A percentile compares a stretch with the other conserved stretches of the same genome.
Conservation (phyloP, 768 basidiomycete species). For the Suillus luteus region DNA sequence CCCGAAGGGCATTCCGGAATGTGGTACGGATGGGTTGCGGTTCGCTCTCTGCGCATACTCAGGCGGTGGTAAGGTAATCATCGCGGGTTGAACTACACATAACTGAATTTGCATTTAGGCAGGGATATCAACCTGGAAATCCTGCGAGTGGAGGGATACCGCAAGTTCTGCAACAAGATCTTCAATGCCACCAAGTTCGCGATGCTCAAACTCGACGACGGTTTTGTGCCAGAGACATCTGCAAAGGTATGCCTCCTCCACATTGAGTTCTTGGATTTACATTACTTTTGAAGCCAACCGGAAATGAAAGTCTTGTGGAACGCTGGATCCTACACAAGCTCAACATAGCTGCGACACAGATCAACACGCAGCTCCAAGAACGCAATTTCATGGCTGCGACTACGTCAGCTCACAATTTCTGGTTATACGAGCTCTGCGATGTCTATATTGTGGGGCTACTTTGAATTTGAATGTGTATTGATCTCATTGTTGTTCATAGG, state of each 20-base stretch:
- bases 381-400: slow-evolving; percentile 96
- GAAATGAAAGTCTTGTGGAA: slow-evolving; percentile 90
- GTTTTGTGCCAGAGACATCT: slow-evolving; percentile 73
- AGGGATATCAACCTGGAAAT: slow-evolving; percentile 98
- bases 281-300: slow-evolving; percentile 62
- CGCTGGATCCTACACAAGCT: slow-evolving; percentile 95
- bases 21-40: slow-evolving; percentile 93
- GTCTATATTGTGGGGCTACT: slow-evolving; percentile 83
- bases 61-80: slow-evolving; percentile 62
- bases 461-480: neutral
- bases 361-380: slow-evolving; percentile 72
- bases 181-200: slow-evolving; percentile 99
- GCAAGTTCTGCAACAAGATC: slow-evolving; percentile 99
- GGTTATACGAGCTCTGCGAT: slow-evolving; percentile 99
- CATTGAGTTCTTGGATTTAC: slow-evolving; percentile 1
- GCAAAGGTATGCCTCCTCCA: slow-evolving; percentile 54
- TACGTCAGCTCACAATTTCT: slow-evolving; percentile 84
- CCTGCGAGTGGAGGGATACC: slow-evolving; percentile 92
- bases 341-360: slow-evolving; percentile 73
- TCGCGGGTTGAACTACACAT: neutral
- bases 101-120: slow-evolving; percentile 46
- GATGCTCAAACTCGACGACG: slow-evolving; percentile 92
- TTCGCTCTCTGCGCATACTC: slow-evolving; percentile 96
- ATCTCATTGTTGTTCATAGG: slow-evolving; percentile 47
- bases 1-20: slow-evolving; percentile 98